phyloP scores from a whole-genome alignment of 352 stramenopile species.

The Pelagophyceae sp. region DNA sequence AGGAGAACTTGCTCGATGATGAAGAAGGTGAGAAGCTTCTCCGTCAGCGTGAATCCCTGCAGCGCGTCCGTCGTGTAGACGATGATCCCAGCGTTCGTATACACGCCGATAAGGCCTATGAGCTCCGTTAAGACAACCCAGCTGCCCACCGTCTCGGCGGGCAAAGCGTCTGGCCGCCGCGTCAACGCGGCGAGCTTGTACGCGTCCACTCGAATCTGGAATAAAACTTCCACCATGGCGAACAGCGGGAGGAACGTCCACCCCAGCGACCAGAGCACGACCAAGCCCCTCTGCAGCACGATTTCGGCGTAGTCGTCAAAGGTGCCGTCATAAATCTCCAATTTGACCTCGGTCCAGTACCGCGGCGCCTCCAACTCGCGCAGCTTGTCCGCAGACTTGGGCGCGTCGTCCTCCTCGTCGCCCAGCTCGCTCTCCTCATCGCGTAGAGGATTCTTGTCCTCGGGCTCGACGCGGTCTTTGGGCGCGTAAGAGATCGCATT shows the following conservation, averaged over 20 bases:
- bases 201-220: constrained; percentile 41
- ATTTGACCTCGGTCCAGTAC: constrained; percentile 34
- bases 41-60: constrained; percentile 36
- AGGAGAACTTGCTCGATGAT: constrained; percentile 47
- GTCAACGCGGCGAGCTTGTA: constrained; percentile 62
- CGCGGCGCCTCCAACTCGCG: constrained; percentile 8
- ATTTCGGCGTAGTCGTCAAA: constrained; percentile 74
- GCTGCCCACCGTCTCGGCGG: constrained; percentile 64
- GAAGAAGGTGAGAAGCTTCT: constrained; percentile 57
- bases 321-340: constrained; percentile 30
- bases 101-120: constrained; percentile 60
- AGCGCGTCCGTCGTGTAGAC: constrained; percentile 58
- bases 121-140: constrained; percentile 68
- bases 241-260: constrained; percentile 63
- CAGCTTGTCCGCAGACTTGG: constrained; percentile 24
- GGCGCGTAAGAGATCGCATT: not conserved
- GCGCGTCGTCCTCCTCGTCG: not conserved
- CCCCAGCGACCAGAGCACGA: constrained; percentile 66
- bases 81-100: constrained; percentile 65
- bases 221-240: constrained; percentile 66
- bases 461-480: no score
- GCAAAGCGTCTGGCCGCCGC: constrained; percentile 54
- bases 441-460: no score
- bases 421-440: not conserved
- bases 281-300: constrained; percentile 58